Evolutionary conservation across 768 basidiomycete genomes (phyloP).

Genomic region (Tricholoma matsutake): DNA sequence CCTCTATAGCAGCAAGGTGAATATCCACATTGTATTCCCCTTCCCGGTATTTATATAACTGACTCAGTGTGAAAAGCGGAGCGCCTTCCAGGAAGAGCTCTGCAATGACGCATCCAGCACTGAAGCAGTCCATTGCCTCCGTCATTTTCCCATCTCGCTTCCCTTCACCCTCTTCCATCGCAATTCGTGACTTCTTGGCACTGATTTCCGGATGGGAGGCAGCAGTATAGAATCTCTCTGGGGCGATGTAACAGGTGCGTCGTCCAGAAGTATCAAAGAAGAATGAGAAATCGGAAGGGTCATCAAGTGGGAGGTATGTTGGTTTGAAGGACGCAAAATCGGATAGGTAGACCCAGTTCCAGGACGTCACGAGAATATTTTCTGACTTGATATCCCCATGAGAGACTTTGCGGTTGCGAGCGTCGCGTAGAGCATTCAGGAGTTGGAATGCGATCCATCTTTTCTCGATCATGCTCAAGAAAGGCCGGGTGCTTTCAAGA

Average conservation of each 20-base stretch:
- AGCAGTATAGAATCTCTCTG: constrained; percentile 89
- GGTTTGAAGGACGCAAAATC: constrained; percentile 98
- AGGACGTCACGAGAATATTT: constrained; percentile 94
- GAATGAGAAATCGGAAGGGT: constrained; percentile 96
- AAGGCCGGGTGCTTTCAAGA: constrained; percentile 81
- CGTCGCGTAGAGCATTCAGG: constrained; percentile 78
- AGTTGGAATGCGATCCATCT: constrained; percentile 98
- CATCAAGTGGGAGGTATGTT: constrained; percentile 90
- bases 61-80: constrained; percentile 89
- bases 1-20: constrained; percentile 72
- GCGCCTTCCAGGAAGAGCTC: constrained; percentile 96
- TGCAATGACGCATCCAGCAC: constrained; percentile 90
- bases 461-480: constrained; percentile 89
- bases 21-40: constrained; percentile 77
- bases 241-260: constrained; percentile 93
- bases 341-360: constrained; percentile 93
- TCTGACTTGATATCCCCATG: constrained; percentile 99
- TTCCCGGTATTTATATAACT: constrained; percentile 90
- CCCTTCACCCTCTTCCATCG: constrained; percentile 53
- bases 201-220: constrained; percentile 65
- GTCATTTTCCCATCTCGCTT: constrained; percentile 81
- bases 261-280: constrained; percentile 95
- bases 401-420: constrained; percentile 81
- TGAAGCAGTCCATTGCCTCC: constrained; percentile 97
- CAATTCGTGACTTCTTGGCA: constrained; percentile 57